phyloP scores from a whole-genome alignment of 2,329 filamentous ascomycete genomes.

The Botrytis pseudocinerea region DNA sequence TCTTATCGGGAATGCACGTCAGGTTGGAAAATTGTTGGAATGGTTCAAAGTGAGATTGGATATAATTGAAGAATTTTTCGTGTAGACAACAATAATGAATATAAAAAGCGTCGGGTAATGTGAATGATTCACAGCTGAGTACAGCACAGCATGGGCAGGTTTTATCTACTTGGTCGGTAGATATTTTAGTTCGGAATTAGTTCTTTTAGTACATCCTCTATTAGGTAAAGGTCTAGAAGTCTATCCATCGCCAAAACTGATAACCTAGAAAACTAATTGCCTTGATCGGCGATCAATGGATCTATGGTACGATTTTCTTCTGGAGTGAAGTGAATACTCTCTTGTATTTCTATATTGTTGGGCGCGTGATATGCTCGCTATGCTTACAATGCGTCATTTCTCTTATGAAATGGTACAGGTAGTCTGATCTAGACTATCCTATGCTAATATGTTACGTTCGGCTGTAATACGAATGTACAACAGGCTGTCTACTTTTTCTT shows the following conservation, averaged over 20 bases:
- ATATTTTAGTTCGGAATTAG: conserved; percentile 21
- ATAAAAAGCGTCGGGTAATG: conserved; percentile 13
- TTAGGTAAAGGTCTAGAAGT: conserved; percentile 9
- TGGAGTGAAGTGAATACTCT: conserved; percentile 5
- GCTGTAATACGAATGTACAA: conserved; percentile 1
- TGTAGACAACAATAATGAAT: conserved; percentile 11
- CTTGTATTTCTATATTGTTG: conserved; percentile 6
- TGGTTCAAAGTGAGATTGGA: conserved; percentile 13
- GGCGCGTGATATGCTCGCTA: conserved; percentile 11
- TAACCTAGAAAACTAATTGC: conserved; percentile 1
- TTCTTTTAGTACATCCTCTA: conserved; percentile 11
- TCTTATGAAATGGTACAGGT: neutral
- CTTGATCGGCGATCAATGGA: conserved; percentile 4
- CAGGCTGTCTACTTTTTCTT: conserved; percentile 28
- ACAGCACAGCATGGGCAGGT: neutral
- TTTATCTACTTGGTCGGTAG: conserved; percentile 19
- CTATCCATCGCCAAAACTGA: neutral
- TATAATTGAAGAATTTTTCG: conserved; percentile 10
- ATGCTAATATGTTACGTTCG: conserved; percentile 6
- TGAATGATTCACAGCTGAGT: conserved; percentile 15
- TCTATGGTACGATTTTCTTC: neutral
- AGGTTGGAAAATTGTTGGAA: conserved; percentile 7
- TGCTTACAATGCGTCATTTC: conserved; percentile 19
- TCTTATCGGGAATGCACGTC: conserved; percentile 18
- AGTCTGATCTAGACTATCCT: conserved; percentile 5